phyloP scores from a whole-genome alignment of 1,284 basidiomycete genomes.

The Cystobasidium slooffiae region DNA sequence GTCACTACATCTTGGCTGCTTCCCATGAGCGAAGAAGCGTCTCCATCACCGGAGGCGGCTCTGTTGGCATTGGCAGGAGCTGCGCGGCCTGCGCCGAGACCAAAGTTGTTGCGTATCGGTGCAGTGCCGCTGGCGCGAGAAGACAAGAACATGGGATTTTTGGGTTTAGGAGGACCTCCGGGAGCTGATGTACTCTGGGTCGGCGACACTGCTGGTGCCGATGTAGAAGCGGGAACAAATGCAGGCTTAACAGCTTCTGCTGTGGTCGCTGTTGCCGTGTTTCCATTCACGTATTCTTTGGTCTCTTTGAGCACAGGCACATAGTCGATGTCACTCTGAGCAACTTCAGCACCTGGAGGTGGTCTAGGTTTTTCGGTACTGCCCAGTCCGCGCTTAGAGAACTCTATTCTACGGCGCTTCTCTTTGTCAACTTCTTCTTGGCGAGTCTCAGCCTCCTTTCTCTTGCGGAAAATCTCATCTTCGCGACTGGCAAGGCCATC shows the following conservation, averaged over 20 bases:
- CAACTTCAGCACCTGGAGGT: slow-evolving; percentile 24
- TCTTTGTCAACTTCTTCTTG: slow-evolving; percentile 78
- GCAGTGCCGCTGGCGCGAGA: slow-evolving; percentile 35
- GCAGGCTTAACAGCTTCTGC: slow-evolving; percentile 17
- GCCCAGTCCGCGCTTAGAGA: slow-evolving; percentile 58
- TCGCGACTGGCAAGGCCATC: slow-evolving; percentile 89
- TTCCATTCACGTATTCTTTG: slow-evolving; percentile 18
- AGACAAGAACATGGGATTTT: slow-evolving; percentile 41
- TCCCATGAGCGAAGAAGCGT: slow-evolving; percentile 25
- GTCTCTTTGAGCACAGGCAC: slow-evolving; percentile 45
- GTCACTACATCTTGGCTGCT: slow-evolving; percentile 76
- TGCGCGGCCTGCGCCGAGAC: slow-evolving; percentile 27
- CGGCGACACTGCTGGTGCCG: slow-evolving; percentile 25
- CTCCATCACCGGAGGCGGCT: slow-evolving; percentile 37
- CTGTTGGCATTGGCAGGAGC: slow-evolving; percentile 28
- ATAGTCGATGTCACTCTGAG: slow-evolving; percentile 46
- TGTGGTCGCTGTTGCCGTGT: neutral
- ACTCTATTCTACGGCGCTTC: slow-evolving; percentile 79
- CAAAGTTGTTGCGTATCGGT: slow-evolving; percentile 31
- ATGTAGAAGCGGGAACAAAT: slow-evolving; percentile 18
- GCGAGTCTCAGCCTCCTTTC: slow-evolving; percentile 90
- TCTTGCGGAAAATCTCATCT: slow-evolving; percentile 90
- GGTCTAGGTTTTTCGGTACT: slow-evolving; percentile 41
- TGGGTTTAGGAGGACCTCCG: slow-evolving; percentile 35
- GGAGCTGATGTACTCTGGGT: slow-evolving; percentile 5